A percentile compares a stretch with the other conserved stretches of the same genome.
phyloP scores from a whole-genome alignment of 2,329 filamentous ascomycete genomes.

The Trichoderma breve region DNA sequence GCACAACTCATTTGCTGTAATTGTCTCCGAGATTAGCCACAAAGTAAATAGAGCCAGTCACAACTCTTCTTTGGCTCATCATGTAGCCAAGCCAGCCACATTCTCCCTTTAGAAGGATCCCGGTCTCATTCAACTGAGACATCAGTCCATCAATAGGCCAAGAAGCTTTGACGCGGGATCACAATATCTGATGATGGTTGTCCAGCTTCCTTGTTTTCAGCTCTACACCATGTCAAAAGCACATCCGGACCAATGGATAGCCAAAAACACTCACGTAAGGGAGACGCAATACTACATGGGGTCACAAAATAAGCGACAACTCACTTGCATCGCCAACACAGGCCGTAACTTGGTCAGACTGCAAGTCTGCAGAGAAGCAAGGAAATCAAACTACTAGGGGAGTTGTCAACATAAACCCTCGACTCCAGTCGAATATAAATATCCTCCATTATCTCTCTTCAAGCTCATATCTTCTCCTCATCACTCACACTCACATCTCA shows the following conservation, averaged over 20 bases:
- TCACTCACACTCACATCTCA: background rate
- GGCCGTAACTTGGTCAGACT: background rate
- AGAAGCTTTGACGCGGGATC: background rate
- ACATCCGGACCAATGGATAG: background rate
- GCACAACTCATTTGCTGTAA: background rate
- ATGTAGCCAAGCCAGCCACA: background rate
- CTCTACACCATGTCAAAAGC: background rate
- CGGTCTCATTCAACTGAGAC: background rate
- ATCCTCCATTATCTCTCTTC: background rate
- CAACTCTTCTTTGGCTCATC: background rate
- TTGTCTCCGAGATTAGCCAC: background rate
- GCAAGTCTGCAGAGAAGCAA: background rate
- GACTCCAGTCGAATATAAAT: conserved; percentile 6
- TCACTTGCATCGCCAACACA: background rate
- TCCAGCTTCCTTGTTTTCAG: background rate
- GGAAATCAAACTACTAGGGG: background rate
- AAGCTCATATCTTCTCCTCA: background rate
- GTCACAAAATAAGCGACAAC: background rate
- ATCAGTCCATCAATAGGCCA: background rate
- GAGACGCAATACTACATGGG: background rate
- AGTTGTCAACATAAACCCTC: background rate
- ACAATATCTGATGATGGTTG: background rate
- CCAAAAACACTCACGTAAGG: background rate
- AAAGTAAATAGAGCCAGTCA: background rate
- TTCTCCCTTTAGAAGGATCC: background rate